Conservation (phyloP, 306 rosid species). For the Malus fusca region DNA sequence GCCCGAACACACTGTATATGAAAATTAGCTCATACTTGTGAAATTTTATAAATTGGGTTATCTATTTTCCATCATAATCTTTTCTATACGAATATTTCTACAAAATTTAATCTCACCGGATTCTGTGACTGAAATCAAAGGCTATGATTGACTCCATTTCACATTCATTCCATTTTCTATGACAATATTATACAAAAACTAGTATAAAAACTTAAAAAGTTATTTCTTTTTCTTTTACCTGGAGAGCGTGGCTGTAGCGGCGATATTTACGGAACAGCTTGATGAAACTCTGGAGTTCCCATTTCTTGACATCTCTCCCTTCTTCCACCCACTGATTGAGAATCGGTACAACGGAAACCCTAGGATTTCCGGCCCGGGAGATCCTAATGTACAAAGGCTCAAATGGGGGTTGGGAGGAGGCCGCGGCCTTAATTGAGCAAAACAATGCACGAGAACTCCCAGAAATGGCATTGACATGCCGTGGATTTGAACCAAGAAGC, state of each 20-base stretch:
- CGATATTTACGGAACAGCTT: conserved; percentile 31
- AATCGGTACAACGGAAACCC: conserved; percentile 28
- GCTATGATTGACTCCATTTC: background rate
- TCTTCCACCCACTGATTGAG: conserved; percentile 55
- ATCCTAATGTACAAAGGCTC: conserved; percentile 34
- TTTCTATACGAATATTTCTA: background rate
- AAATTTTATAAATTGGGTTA: background rate
- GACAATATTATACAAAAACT: background rate
- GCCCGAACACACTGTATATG: no score
- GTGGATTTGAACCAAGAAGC: conserved; percentile 26
- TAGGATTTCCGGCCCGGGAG: conserved; percentile 29
- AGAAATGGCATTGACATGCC: conserved; percentile 9
- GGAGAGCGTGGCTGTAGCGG: conserved; percentile 64
- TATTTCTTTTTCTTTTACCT: conserved; percentile 22
- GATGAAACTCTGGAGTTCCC: conserved; percentile 27
- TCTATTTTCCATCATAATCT: background rate
- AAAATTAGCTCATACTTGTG: background rate
- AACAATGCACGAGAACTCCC: conserved; percentile 9
- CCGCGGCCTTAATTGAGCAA: conserved; percentile 11
- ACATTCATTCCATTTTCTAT: background rate
- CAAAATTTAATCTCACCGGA: background rate
- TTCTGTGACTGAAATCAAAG: background rate
- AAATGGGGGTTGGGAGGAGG: background rate
- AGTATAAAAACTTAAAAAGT: background rate
- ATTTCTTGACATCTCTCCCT: conserved; percentile 27